phyloP scores from a whole-genome alignment of 768 basidiomycete species.

The Tylopilus sp. region DNA sequence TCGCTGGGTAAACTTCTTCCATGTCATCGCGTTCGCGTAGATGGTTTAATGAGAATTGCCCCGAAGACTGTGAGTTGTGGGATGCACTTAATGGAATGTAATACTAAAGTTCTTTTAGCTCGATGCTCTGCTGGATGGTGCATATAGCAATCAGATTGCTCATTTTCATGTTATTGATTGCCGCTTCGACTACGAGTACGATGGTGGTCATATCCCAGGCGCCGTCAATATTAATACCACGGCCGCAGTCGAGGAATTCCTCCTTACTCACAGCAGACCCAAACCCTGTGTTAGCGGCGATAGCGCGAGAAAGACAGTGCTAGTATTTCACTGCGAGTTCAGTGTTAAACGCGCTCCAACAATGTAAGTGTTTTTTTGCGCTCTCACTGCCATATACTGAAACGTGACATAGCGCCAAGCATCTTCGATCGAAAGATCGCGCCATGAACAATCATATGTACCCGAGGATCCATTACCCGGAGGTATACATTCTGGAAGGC shows the following conservation, averaged over 20 bases:
- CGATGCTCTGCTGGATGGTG: constrained; percentile 72
- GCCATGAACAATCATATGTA: constrained; percentile 85
- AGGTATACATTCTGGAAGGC: constrained; percentile 95
- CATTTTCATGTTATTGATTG: constrained; percentile 89
- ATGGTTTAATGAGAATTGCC: constrained; percentile 91
- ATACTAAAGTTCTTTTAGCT: constrained; percentile 46
- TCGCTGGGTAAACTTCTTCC: constrained; percentile 90
- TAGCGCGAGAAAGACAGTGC: constrained; percentile 66
- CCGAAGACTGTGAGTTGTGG: constrained; percentile 62
- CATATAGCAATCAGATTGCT: constrained; percentile 59
- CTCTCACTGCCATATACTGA: constrained; percentile 3
- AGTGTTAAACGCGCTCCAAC: constrained; percentile 94
- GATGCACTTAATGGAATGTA: neutral
- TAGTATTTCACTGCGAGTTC: constrained; percentile 99
- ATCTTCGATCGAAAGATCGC: constrained; percentile 87
- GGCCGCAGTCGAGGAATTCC: constrained; percentile 70
- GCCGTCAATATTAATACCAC: constrained; percentile 91
- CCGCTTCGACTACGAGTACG: constrained; percentile 95
- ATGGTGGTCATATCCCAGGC: constrained; percentile 88
- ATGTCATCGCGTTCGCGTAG: constrained; percentile 90
- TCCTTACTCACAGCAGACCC: constrained; percentile 65
- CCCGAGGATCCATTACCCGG: constrained; percentile 92
- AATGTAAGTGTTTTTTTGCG: constrained; percentile 56
- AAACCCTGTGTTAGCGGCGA: constrained; percentile 75
- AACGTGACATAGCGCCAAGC: constrained; percentile 68